Conservation (phyloP, 306 rosid genomes). For the Rubus parviflorus region DNA sequence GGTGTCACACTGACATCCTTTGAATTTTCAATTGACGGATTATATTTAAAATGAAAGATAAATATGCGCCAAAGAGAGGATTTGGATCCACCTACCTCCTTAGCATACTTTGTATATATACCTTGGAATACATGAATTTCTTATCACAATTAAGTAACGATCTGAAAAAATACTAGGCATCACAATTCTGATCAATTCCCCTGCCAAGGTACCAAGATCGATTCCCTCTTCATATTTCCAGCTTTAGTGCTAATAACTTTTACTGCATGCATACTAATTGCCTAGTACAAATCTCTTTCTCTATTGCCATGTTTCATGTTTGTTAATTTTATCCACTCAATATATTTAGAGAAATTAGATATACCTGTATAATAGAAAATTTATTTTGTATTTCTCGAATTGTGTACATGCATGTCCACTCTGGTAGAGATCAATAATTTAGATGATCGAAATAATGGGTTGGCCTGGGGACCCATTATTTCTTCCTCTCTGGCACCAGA, state of each 20-base stretch:
- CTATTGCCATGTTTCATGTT: neutral
- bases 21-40: too few species aligned
- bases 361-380: neutral
- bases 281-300: neutral
- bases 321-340: neutral
- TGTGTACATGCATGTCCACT: conserved; percentile 12
- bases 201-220: neutral
- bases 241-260: neutral
- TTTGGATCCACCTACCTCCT: too few species aligned
- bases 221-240: neutral
- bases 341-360: neutral
- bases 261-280: neutral
- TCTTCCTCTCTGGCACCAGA: conserved; percentile 44
- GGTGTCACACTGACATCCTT: too few species aligned
- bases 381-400: neutral
- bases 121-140: too few species aligned
- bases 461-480: conserved; percentile 28
- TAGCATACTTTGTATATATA: too few species aligned
- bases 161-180: neutral
- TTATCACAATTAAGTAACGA: too few species aligned
- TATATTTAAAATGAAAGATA: too few species aligned
- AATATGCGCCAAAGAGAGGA: too few species aligned
- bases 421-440: conserved; percentile 44
- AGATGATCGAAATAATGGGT: conserved; percentile 31
- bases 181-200: neutral